These are phyloP conservation scores for Sugiyamaella grinbergsii DNA, from an alignment of 1,139 yeast genomes.

Conservation along the genomic window DNA sequence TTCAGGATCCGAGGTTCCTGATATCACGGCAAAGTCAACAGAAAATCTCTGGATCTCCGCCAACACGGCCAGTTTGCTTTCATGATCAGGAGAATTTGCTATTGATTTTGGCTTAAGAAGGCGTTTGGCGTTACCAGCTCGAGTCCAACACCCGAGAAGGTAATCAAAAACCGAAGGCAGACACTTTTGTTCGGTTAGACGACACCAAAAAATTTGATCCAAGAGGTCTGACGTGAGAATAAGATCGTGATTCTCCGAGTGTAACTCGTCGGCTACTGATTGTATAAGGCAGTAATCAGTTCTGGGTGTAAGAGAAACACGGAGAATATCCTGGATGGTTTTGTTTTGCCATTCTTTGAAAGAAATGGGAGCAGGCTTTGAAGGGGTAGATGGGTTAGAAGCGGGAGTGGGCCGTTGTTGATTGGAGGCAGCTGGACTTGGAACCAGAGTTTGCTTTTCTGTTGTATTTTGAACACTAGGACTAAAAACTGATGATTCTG, in stretches of 20 bases:
- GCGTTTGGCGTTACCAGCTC: conserved; percentile 27
- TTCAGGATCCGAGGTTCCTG: conserved; percentile 27
- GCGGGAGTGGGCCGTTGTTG: background rate
- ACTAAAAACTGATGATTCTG: background rate
- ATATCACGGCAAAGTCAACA: conserved; percentile 27
- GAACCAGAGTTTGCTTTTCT: background rate
- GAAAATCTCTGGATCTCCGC: conserved; percentile 26
- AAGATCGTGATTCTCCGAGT: conserved; percentile 23
- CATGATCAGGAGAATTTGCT: conserved; percentile 19
- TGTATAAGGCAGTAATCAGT: conserved; percentile 25
- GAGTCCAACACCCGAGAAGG: conserved; percentile 32
- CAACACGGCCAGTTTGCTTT: conserved; percentile 24
- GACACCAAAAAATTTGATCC: conserved; percentile 38
- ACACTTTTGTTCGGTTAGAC: conserved; percentile 34
- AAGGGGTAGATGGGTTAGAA: conserved; percentile 10
- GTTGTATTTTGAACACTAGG: no score
- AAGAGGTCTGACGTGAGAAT: conserved; percentile 31
- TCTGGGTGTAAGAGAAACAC: conserved; percentile 28
- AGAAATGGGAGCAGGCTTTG: conserved; percentile 13
- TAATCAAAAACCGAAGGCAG: conserved; percentile 33
- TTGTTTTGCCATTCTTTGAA: conserved; percentile 30
- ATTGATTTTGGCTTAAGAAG: conserved; percentile 21
- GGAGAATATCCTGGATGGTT: conserved; percentile 30
- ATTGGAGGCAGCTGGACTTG: background rate
- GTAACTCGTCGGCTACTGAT: conserved; percentile 26